Base-by-base conservation (phyloP, 805 yeast genomes). In the Pichia paraexigua region DNA sequence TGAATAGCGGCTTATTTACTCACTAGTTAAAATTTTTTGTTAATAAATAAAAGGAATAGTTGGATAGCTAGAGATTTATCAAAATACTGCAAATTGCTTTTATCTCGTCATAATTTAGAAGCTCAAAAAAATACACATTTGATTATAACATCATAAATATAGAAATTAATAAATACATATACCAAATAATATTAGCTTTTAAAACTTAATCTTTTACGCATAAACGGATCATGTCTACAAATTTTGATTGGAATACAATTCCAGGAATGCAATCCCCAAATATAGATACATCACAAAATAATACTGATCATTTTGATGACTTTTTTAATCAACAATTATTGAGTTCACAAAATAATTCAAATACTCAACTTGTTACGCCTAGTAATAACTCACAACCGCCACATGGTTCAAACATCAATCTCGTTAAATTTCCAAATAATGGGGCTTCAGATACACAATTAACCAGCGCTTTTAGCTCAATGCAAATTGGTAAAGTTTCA, bases 211-310 rank as follows among this genome's bases (percentile, higher is more conserved):
- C 37, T 4, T 32, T 3, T 7, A 25, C 5, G 35, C 24, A 9
- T 15, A 28, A 30, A 41, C 21, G 2, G 8, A n/a, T 18, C 27
- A 21, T 56, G 58, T 42, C 60, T 4, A 49, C 56, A 5, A 48
- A 53, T 40, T 60, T 60, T 27, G 56, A 60, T 37, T 60, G 63
- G 63, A 56, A 56, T 41, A 50, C 53, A 32, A 60, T 60, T 25
- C 62, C 63, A 8, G 63, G 63, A 6, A 37, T 57, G 32, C 48
- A 54, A 30, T n/a, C 27, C 7, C 9, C 40, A 6, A 32, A 22
- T 5, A 39, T 6, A 22, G 21, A 41, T 6, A 13, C 49, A 11
- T 8, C 47, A n/a, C 12, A 20, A 18, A 15, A 12, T 13, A 15
- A 9, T 13, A 44, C 46, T 1, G 53, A 51, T 41, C 53, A 51